Base-by-base conservation (phyloP, 2,329 filamentous ascomycete genomes). In the Bipolaris oryzae region DNA sequence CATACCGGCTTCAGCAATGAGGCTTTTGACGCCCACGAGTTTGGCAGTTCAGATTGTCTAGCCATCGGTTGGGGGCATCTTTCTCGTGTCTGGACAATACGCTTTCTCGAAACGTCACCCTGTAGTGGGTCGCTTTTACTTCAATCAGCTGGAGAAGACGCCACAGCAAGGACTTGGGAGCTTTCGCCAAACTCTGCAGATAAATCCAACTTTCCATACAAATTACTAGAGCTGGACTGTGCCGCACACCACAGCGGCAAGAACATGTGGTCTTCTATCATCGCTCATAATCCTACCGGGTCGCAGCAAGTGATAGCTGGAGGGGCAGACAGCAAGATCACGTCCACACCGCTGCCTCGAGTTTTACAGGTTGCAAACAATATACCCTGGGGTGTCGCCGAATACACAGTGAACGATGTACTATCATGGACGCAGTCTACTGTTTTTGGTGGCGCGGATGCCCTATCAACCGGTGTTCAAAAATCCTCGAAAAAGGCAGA, bases 1-100 rank as follows among this genome's bases (percentile, higher is more conserved):
- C 78, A 81, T 50, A 82, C 80, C 31, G 80, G 80, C 5, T 82
- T 79, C 62, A 78, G 75, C 45, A 71, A 74, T 43, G 66, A 66
- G 21, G 56, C 66, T 16, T 67, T 67, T 37, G 73, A 74, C 42
- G 9, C 50, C 13, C 50, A 63, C 35, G 38, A 62, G 10, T 43
- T 60, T 3, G 66, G 69, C 2, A 68, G 60, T 34, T 59, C 62
- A 7, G 54, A 67, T 23, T 84, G 77, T 62, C 68, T 96, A 13
- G 90, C 90, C 0, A 85, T 87, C 42, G 87, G 84, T 1, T 96
- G 95, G 89, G 94, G 90, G 0, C 95, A 99, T 75, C 78, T 84
- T 3, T 96, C 94, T 7, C 86, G 95, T 55, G 96, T 99, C 63
- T 99, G 95, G 95, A 85, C 87, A 43, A 86, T 96, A 7, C 83